Base-by-base conservation (phyloP, 805 yeast genomes). In the Isabelozyma heimii region DNA sequence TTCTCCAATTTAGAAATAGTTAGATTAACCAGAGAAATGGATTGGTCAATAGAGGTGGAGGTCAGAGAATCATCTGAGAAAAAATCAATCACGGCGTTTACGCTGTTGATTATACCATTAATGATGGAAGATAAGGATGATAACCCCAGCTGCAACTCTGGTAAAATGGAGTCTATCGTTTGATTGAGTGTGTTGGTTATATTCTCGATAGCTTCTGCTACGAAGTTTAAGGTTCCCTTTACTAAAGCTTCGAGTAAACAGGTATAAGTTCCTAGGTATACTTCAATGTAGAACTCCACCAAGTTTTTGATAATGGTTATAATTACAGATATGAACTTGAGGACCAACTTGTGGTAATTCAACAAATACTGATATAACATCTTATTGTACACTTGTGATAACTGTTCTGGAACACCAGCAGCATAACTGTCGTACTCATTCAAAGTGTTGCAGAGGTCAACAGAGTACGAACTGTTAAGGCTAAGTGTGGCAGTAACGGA, bases 201-300 rank as follows among this genome's bases (percentile, higher is more conserved):
- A 1, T 77, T 61, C 56, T 86, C 88, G 0, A 96, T 83, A 0
- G 89, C 80, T 59, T 88, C 86, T 1, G 88, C 63, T 0, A 95
- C 95, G 28, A 83, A 81, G 54, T 82, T 83, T 1, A 84, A 85
- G 0, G 88, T 78, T 3, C 91, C 89, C 57, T 82, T 84, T 6
- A 91, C 73, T 0, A 91, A 81, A 5, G 94, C 84, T 0, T 87
- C 81, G 12, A 90, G 63, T 12, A 94, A 71, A 65, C 99, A 94
- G 0, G 87, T 85, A 65, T 89, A 89, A 0, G 98, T 94, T 0
- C 97, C 98, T 2, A 91, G 65, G 43, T 87, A 80, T 53, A 92
- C 57, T 30, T 91, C 90, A 8, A 92, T 68, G 7, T 82, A 70
- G 60, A 92, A 89, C 4, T 81, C 60, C 0, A 89, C 61, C 39